Conservation (phyloP, 345 rosid genomes). For the Linum usitatissimum region DNA sequence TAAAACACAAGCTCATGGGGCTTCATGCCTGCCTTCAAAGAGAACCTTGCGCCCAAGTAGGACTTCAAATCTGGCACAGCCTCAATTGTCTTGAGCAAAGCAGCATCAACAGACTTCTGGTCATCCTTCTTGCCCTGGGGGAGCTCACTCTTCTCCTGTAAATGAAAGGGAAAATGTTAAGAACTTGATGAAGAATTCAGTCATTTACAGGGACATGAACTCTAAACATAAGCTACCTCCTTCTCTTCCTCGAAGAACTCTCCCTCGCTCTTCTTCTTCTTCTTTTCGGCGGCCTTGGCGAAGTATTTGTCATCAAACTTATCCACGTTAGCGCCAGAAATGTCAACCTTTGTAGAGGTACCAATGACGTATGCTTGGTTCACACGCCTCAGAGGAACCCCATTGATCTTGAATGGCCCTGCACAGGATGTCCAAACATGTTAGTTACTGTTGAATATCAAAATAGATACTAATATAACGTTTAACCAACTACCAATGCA, state of each 20-base stretch:
- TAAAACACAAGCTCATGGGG: slow-evolving; percentile 27
- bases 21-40: slow-evolving; percentile 24
- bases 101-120: slow-evolving; percentile 3
- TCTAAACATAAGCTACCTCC: slow-evolving; percentile 26
- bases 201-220: background rate
- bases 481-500: no score
- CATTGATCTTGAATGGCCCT: slow-evolving; percentile 74
- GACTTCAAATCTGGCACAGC: background rate
- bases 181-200: background rate
- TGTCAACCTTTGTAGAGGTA: slow-evolving; percentile 60
- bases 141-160: background rate
- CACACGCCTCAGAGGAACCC: slow-evolving; percentile 63
- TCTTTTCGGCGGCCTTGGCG: slow-evolving; percentile 32
- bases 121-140: slow-evolving; percentile 3
- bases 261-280: slow-evolving; percentile 59
- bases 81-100: background rate
- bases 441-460: background rate
- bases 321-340: slow-evolving; percentile 48
- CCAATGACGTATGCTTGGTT: slow-evolving; percentile 55
- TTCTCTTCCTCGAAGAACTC: slow-evolving; percentile 73
- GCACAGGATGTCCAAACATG: background rate
- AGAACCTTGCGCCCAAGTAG: slow-evolving; percentile 8
- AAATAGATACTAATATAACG: no score
- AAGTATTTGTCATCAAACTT: slow-evolving; percentile 25
- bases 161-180: background rate